Evolutionary conservation across 441 rosid species (phyloP).

Genomic region (Croton setiger): DNA sequence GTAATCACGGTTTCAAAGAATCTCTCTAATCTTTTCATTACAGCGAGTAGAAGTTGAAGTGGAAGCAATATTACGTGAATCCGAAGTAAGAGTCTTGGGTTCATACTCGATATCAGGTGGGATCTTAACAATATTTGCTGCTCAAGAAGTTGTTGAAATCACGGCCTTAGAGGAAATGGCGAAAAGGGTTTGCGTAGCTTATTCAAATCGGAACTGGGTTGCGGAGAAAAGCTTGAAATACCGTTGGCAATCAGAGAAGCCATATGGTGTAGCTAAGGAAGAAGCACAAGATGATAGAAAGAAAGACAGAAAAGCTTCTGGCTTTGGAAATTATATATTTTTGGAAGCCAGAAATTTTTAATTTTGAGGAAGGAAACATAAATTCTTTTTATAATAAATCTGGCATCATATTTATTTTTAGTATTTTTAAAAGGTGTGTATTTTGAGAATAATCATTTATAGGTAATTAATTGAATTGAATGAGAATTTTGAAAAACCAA

Average conservation of each 20-base stretch:
- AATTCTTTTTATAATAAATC: too few species aligned
- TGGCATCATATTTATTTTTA: too few species aligned
- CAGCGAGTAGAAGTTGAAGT: conserved; percentile 29
- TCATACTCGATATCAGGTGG: conserved; percentile 27
- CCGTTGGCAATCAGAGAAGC: conserved; percentile 28
- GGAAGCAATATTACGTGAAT: conserved; percentile 46
- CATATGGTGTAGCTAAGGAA: conserved; percentile 20
- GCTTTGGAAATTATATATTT: background rate
- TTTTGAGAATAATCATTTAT: too few species aligned
- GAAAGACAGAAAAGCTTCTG: background rate
- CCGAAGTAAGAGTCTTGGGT: conserved; percentile 35
- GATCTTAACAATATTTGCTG: conserved; percentile 10
- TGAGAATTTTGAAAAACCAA: too few species aligned
- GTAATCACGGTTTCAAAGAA: conserved; percentile 68
- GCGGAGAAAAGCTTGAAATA: conserved; percentile 22
- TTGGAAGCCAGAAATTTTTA: too few species aligned
- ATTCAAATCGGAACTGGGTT: conserved; percentile 13
- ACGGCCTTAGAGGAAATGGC: conserved; percentile 5
- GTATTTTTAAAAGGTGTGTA: too few species aligned
- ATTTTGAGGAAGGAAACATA: too few species aligned
- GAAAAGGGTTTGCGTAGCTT: conserved; percentile 17
- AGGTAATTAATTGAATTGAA: too few species aligned
- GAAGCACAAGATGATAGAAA: too few species aligned
- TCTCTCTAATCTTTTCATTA: conserved; percentile 60
- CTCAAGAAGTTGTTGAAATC: background rate